Percentiles rank a stretch among this genome's conserved stretches.
phyloP scores from a whole-genome alignment of 2,329 filamentous ascomycete species.

The Bipolaris oryzae region DNA sequence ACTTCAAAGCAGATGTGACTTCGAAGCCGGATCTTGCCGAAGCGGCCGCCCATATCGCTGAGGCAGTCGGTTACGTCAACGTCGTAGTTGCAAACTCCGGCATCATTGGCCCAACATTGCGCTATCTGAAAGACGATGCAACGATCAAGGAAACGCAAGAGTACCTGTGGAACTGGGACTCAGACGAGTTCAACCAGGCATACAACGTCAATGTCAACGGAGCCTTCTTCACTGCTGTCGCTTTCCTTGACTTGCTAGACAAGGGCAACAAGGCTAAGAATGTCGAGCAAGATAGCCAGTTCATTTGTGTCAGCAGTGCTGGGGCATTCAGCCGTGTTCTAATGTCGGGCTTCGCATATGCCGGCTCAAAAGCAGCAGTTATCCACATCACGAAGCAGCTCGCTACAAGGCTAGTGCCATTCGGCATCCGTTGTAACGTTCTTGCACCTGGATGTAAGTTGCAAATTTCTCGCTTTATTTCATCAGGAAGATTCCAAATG shows the following conservation, averaged over 20 bases:
- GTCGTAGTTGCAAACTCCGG: constrained; percentile 34
- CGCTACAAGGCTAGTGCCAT: constrained; percentile 48
- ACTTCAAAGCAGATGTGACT: constrained; percentile 29
- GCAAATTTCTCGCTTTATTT: background rate
- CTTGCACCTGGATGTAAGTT: constrained; percentile 53
- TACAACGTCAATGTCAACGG: constrained; percentile 44
- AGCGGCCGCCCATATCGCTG: constrained; percentile 17
- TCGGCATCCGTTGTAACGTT: constrained; percentile 55
- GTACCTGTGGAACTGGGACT: constrained; percentile 10
- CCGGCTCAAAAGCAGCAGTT: constrained; percentile 46
- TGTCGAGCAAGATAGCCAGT: constrained; percentile 10
- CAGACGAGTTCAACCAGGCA: constrained; percentile 35
- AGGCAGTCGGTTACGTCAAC: constrained; percentile 28
- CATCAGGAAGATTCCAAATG: too few relatives aligned
- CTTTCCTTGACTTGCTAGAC: constrained; percentile 51
- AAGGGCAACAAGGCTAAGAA: constrained; percentile 41
- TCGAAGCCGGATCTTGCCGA: constrained; percentile 23
- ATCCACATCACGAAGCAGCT: constrained; percentile 55
- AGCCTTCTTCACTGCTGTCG: constrained; percentile 49
- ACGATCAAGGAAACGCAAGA: constrained; percentile 9
- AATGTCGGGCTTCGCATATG: constrained; percentile 23
- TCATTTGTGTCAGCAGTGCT: constrained; percentile 4
- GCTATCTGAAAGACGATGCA: constrained; percentile 1
- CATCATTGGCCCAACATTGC: constrained; percentile 20
- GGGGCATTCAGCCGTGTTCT: constrained; percentile 23